Percentiles rank a stretch among this genome's conserved stretches.
Conservation (phyloP, 148 eudicot genomes). For the Linanthus parryae region DNA sequence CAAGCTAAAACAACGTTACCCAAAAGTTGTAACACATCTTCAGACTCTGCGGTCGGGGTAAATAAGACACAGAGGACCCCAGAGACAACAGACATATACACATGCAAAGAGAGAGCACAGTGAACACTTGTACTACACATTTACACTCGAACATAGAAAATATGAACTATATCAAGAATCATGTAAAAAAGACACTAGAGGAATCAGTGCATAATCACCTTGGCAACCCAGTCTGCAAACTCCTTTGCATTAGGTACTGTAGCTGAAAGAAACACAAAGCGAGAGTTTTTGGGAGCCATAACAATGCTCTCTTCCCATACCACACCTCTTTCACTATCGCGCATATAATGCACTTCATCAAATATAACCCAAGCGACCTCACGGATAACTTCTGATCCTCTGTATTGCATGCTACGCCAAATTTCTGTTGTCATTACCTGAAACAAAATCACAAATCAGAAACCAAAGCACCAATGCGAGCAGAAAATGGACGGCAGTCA, state of each 20-base stretch:
- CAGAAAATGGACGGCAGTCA: slow-evolving; percentile 10
- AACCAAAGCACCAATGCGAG: not conserved
- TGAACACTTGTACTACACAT: no score
- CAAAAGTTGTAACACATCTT: no score
- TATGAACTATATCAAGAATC: not conserved
- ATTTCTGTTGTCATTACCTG: slow-evolving; percentile 99
- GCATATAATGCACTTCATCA: slow-evolving; percentile 99
- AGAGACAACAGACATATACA: no score
- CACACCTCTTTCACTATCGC: slow-evolving; percentile 97
- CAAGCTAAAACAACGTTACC: no score
- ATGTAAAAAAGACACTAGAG: not conserved
- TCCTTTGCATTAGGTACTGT: slow-evolving; percentile 99
- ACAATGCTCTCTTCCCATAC: slow-evolving; percentile 99
- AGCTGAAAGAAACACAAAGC: slow-evolving; percentile 95
- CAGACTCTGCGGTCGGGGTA: no score
- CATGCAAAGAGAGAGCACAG: no score
- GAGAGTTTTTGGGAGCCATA: slow-evolving; percentile 96
- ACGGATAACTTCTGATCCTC: slow-evolving; percentile 83
- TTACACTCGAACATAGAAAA: no score
- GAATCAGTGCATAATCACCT: slow-evolving; percentile 36
- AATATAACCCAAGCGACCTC: slow-evolving; percentile 99
- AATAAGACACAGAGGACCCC: no score
- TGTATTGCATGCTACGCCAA: slow-evolving; percentile 99
- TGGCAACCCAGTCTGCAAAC: slow-evolving; percentile 99
- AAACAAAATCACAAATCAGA: slow-evolving; percentile 12